Evolutionary conservation across 1,284 basidiomycete species (phyloP), one percentile per base, ranked within the genome.

Genomic region (Ceratobasidium theobromae): DNA sequence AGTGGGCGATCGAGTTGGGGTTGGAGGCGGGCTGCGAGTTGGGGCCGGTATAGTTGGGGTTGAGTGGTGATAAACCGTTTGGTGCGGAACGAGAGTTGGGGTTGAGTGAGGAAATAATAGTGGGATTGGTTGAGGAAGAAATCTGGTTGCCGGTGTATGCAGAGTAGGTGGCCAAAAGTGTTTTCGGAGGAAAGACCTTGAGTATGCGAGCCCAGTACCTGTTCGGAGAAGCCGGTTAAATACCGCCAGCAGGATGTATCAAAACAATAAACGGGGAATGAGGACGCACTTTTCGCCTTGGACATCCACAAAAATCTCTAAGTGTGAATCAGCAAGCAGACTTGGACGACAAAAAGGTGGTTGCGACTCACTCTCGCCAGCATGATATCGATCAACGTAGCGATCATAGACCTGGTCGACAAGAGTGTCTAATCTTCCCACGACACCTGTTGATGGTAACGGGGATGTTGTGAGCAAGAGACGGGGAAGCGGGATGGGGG

Each of bases 371-470:
- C 93, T 88, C 78, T 99, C 96, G 70, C 87, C 87, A 52, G 84
- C 80, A 75, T 94, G 99, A 79, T 95, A 99, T 38, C 96, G 86
- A 78, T 98, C 89, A 72, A 94, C 93, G 82, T 95, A 98, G 46
- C 96, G 87, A 71, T 98, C 96, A 74, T 87, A 97, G 41, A 98
- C 90, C 55, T 88, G 87, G 76, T 99, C 96, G 3, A 96, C 93
- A 16, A 99, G 82, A 72, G 92, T 89, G 78, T 98, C 96, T 66
- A 99, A 81, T 69, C 96, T 89, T 45, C 95, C 95, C 76, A 97
- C 91, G 71, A 98, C 89, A 85, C 94, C 95, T 97, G 21, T n/a
- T 43, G 4, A 18, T 18, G 77, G n/a, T n/a, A n/a, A n/a, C n/a
- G n/a, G n/a, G 43, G 23, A 48, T 48, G 27, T 21, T 32, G 14